Conservation (phyloP, 2,329 filamentous ascomycete species). For the Botrytis fabae region DNA sequence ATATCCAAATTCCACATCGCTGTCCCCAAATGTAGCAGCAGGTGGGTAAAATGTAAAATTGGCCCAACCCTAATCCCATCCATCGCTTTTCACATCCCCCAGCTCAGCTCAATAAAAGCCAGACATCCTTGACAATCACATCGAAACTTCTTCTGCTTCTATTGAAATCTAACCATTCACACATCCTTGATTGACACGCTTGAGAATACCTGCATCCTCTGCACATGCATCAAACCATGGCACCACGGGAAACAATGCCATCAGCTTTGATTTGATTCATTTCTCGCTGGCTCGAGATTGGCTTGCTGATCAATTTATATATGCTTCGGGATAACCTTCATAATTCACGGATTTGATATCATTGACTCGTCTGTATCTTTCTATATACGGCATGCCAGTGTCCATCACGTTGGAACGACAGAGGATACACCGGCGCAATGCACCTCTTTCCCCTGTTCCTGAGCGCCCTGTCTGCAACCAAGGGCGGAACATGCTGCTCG, state of each 20-base stretch:
- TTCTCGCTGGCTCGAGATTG: constrained; percentile 3
- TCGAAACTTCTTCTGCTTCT: constrained; percentile 6
- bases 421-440: not conserved
- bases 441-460: constrained; percentile 1
- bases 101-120: not conserved
- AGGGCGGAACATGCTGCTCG: not conserved
- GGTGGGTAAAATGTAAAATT: not conserved
- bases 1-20: not conserved
- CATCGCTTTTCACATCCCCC: not conserved
- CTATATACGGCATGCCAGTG: not conserved
- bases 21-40: too few species aligned
- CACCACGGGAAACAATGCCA: constrained; percentile 14
- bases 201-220: constrained; percentile 10
- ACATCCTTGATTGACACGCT: constrained; percentile 5
- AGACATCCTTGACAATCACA: constrained; percentile 4
- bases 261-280: not conserved
- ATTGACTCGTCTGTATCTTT: not conserved
- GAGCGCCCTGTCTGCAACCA: not conserved
- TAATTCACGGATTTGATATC: not conserved
- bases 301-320: not conserved
- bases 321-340: not conserved
- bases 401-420: constrained; percentile 4
- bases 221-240: constrained; percentile 15
- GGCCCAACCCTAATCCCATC: not conserved
- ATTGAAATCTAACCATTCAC: constrained; percentile 14